Evolutionary conservation across 169 alveolate species (phyloP), one percentile per base, ranked within the genome.

Genomic region (Plasmodium fragile): DNA sequence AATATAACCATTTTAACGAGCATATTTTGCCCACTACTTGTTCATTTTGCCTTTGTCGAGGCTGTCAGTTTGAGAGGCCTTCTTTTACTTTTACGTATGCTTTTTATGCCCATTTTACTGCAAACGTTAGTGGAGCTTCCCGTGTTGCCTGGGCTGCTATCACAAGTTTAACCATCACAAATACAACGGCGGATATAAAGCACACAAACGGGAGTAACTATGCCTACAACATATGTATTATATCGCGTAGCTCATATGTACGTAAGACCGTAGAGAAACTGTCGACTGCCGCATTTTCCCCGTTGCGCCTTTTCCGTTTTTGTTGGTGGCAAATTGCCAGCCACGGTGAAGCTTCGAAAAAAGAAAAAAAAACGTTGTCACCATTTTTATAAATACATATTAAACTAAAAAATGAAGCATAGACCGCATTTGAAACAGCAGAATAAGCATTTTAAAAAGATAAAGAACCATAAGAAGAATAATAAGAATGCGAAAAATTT

Each of bases 361-460:
- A 32, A 59, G 71, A 73, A 52, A 22, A 73, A 41, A 83, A 83
- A 11, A 83, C 28, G 34, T 39, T 71, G 28, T 71, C 53, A 22
- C 41, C 36, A 41, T 34, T 70, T 41, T 34, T 70, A 25, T 55
- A 65, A 53, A 49, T 49, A 49, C n/a, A n/a, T 16, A 49, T 13
- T 49, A 49, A 36, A 82, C 55, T 30, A 34, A 82, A 85, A 72
- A 89, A 89, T 89, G 94, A 77, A 77, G 45, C 94, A 89, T 72
- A 55, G 84, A 25, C 34, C 94, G 22, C 94, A 89, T 32, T 80
- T 89, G 53, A 89, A 89, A 34, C 94, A 89, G 36, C 52, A 78
- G 39, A 89, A 89, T 34, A 89, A 89, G 71, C 91, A 41, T 28
- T 89, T 79, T 79, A 89, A 89, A 72, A 89, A 89, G 34, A 10